phyloP scores from a whole-genome alignment of 768 basidiomycete species.

The Lactifluus subvellereus region DNA sequence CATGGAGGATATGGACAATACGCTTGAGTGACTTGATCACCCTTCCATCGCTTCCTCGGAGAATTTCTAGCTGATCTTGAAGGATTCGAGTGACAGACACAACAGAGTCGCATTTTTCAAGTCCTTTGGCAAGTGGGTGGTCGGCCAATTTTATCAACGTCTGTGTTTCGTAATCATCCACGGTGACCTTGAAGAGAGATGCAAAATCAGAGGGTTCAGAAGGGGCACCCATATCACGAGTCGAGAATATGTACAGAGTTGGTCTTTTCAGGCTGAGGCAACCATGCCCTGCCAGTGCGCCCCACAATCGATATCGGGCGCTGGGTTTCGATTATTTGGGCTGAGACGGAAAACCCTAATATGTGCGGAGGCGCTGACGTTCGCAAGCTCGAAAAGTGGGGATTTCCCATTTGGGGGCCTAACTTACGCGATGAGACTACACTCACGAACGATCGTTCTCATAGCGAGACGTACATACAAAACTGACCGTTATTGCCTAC shows the following conservation, averaged over 20 bases:
- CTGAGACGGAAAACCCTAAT: too few relatives aligned
- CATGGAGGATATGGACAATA: not conserved
- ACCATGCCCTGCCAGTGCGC: too few relatives aligned
- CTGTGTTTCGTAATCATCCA: not conserved
- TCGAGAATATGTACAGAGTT: not conserved
- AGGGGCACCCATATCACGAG: not conserved
- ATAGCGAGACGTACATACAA: not conserved
- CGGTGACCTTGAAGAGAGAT: not conserved
- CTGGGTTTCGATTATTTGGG: too few relatives aligned
- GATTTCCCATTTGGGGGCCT: too few relatives aligned
- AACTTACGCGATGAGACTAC: too few relatives aligned
- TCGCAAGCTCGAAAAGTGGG: too few relatives aligned
- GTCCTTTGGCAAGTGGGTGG: not conserved
- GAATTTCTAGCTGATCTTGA: not conserved
- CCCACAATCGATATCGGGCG: too few relatives aligned
- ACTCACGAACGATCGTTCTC: too few relatives aligned
- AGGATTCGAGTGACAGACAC: not conserved
- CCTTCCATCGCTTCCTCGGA: not conserved
- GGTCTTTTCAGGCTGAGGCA: too few relatives aligned
- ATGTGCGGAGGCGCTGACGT: too few relatives aligned
- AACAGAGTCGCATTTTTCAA: not conserved
- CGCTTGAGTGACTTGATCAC: not conserved
- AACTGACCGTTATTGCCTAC: not conserved
- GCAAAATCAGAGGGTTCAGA: not conserved
- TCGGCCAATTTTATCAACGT: not conserved